Base-by-base conservation (phyloP, 2,329 filamentous ascomycete species). In the Zopfia rhizophila region DNA sequence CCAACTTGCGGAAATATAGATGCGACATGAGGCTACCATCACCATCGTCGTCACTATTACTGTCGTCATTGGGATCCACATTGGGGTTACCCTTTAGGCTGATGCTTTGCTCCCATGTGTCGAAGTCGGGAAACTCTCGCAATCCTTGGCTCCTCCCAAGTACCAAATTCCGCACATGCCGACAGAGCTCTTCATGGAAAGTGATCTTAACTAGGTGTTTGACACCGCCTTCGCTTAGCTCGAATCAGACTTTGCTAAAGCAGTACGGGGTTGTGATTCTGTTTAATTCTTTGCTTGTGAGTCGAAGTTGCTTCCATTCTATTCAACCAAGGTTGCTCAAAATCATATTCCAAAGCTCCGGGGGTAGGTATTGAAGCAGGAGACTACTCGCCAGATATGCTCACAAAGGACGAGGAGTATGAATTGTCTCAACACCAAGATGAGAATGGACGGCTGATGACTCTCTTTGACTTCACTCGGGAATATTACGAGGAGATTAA, bases 191-290 rank as follows among this genome's bases (percentile, higher is more conserved):
- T 32, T 14, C 31, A 27, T 29, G 18, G 22, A 18, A 14, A 28
- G 45, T 27, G 10, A 48, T 30, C 7, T 48, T 38, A 28, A 38
- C 25, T 16, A 48, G 32, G 19, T 30, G 30, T 17, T 40, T 31
- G 37, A 36, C 40, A 24, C 44, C 44, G 19, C 24, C 22, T 25
- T 25, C 30, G 16, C 32, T 25, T 18, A 47, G 44, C 44, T 47
- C 37, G 22, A 47, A 47, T 29, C 30, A 24, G 12, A 37, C 17
- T 29, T 13, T 40, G 14, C 36, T 6, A 23, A 36, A 47, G 30
- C 40, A 38, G 12, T 32, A 38, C 23, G 44, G 28, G n/a, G 44
- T 41, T 16, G 44, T 24, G n/a, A 47, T 36, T 14, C 31, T 21
- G 28, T 40, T 40, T 17, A 47, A 33, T 36, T 18, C 13, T 33